phyloP scores from a whole-genome alignment of 1,139 yeast genomes.

The Protomyces inundatus region DNA sequence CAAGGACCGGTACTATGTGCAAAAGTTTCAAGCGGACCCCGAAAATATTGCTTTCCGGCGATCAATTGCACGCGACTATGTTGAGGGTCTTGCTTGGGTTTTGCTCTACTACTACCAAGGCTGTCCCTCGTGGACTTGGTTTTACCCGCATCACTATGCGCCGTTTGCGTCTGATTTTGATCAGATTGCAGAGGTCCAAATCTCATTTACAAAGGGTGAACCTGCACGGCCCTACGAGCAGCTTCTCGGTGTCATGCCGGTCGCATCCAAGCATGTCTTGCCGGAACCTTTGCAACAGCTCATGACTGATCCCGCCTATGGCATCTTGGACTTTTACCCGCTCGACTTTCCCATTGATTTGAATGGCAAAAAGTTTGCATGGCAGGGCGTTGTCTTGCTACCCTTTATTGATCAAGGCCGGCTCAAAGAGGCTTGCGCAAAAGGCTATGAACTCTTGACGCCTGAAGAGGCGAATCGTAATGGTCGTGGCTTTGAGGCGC shows the following conservation, averaged over 20 bases:
- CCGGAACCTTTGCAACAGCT: slow-evolving; percentile 79
- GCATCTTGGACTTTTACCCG: slow-evolving; percentile 87
- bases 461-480: slow-evolving; percentile 69
- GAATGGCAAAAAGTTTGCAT: slow-evolving; percentile 91
- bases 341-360: slow-evolving; percentile 83
- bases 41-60: slow-evolving; percentile 57
- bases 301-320: slow-evolving; percentile 76
- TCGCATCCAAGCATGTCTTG: slow-evolving; percentile 76
- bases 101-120: slow-evolving; percentile 91
- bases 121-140: slow-evolving; percentile 99
- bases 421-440: slow-evolving; percentile 59
- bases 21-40: slow-evolving; percentile 61
- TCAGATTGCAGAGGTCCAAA: slow-evolving; percentile 54
- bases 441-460: slow-evolving; percentile 58
- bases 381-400: slow-evolving; percentile 89
- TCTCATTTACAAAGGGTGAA: slow-evolving; percentile 61
- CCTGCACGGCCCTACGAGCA: slow-evolving; percentile 95
- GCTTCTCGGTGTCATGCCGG: slow-evolving; percentile 94
- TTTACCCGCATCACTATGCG: slow-evolving; percentile 93
- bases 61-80: slow-evolving; percentile 64
- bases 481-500: slow-evolving; percentile 39
- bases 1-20: slow-evolving; percentile 68
- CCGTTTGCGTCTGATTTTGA: slow-evolving; percentile 90
- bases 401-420: slow-evolving; percentile 88
- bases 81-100: slow-evolving; percentile 96